Base-by-base conservation (phyloP, 2,329 filamentous ascomycete species). In the Emmonsiellopsis sp. region DNA sequence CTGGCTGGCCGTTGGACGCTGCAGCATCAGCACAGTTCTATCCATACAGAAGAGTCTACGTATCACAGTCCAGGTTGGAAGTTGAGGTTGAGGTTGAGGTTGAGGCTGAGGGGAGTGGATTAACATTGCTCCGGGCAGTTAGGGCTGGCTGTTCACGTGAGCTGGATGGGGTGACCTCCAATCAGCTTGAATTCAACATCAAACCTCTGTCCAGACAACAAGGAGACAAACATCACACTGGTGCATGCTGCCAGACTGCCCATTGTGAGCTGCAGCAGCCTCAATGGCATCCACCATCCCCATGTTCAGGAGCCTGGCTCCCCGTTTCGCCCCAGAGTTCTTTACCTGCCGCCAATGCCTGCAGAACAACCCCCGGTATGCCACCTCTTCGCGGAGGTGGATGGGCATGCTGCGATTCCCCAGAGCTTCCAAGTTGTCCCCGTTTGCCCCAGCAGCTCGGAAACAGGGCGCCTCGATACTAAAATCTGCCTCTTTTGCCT, bases 321-420 rank as follows among this genome's bases (percentile, higher is more conserved):
- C 67, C 46, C 66, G 69, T 38, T 46, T 73, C 6, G 65, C 70
- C 5, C 67, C 64, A 46, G 65, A 69, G 32, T 61, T 73, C 52
- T 73, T 73, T 58, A 68, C 67, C 47, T 72, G 72, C 56, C 67
- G 65, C n/a, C 70, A 71, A 66, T 73, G 69, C 52, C 61, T 73
- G 11, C 66, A 61, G 26, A 67, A 58, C 42, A 64, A 65, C 49
- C 60, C 61, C 44, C 62, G 59, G 58, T 62, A 61, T 53, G 7
- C 8, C 32, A 67, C 62, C 51, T 63, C 62, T 13, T 61, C 65
- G 51, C 64, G 62, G 54, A 69, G 63, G 50, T 67, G 61, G 42
- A 65, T 68, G 53, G 58, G 59, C 42, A 57, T 63, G 16, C 58
- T 62, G 43, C 61, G 65, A 26, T 66, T 65, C 42, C 53, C 59